A percentile compares a stretch with the other conserved stretches of the same genome.
These are phyloP conservation scores for Lodderomyces oxycetoniae DNA, from an alignment of 1,139 yeast genomes.

Conservation along the genomic window DNA sequence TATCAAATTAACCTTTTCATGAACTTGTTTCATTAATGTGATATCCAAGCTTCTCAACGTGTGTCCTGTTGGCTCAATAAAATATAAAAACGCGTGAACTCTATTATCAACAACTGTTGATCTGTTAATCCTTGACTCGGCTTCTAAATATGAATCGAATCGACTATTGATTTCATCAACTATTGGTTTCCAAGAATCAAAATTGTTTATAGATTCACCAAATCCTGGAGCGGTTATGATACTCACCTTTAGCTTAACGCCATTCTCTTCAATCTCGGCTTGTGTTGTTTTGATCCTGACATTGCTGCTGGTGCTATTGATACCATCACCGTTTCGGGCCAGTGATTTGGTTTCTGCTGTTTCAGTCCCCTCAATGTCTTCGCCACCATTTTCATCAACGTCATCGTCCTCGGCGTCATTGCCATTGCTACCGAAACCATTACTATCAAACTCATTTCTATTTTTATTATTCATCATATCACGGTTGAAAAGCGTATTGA, in stretches of 20 bases:
- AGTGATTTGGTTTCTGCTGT: conserved; percentile 10
- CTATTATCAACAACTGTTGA: conserved; percentile 69
- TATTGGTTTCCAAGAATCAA: conserved; percentile 90
- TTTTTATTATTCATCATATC: conserved; percentile 44
- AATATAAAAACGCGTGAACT: conserved; percentile 82
- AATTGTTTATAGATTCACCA: conserved; percentile 86
- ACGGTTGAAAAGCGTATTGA: conserved; percentile 85
- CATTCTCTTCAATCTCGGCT: conserved; percentile 85
- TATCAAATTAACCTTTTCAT: conserved; percentile 86
- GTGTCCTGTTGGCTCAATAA: conserved; percentile 97
- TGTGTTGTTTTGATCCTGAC: conserved; percentile 66
- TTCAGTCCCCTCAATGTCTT: neutral
- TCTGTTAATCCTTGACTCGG: conserved; percentile 83
- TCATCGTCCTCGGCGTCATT: conserved; percentile 11
- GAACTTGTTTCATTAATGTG: conserved; percentile 81
- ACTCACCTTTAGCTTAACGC: conserved; percentile 79
- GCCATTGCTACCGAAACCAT: conserved; percentile 4
- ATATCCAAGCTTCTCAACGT: conserved; percentile 85
- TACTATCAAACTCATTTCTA: neutral
- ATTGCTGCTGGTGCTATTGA: conserved; percentile 7
- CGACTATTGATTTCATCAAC: conserved; percentile 84
- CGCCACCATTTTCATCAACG: conserved; percentile 15
- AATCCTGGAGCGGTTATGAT: conserved; percentile 92
- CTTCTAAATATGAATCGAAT: conserved; percentile 83
- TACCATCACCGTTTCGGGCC: conserved; percentile 20